Evolutionary conservation across 805 yeast genomes (phyloP).

Genomic region (Ogataea minuta): DNA sequence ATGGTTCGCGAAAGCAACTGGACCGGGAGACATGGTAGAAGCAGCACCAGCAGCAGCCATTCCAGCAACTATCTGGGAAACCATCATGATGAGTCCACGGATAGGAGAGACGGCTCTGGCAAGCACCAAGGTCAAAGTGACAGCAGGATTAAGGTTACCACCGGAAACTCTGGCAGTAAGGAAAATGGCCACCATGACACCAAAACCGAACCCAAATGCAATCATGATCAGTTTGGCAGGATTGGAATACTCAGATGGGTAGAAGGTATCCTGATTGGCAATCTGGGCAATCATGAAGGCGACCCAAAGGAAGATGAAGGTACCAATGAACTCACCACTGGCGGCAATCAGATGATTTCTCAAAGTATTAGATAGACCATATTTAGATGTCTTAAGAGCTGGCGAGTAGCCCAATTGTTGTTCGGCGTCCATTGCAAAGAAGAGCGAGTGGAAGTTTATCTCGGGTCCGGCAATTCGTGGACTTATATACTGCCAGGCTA

Average conservation of each 20-base stretch:
- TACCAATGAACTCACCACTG: constrained; percentile 81
- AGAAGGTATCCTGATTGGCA: constrained; percentile 50
- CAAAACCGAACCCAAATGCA: constrained; percentile 82
- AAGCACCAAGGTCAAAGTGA: constrained; percentile 67
- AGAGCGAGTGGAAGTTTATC: neutral
- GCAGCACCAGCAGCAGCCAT: constrained; percentile 93
- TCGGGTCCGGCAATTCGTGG: neutral
- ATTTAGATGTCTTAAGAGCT: constrained; percentile 34
- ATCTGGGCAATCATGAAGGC: constrained; percentile 82
- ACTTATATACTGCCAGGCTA: constrained; percentile 6
- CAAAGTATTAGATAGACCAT: constrained; percentile 40
- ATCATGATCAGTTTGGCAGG: constrained; percentile 76
- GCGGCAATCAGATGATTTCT: constrained; percentile 68
- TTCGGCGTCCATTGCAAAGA: constrained; percentile 35
- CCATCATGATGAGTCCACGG: constrained; percentile 62
- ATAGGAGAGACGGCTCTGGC: constrained; percentile 72
- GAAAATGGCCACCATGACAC: constrained; percentile 72
- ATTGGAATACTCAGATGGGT: constrained; percentile 35
- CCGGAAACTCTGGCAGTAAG: constrained; percentile 76
- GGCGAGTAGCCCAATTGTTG: constrained; percentile 42
- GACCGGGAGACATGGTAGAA: constrained; percentile 80
- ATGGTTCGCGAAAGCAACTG: constrained; percentile 64
- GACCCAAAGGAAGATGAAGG: constrained; percentile 78
- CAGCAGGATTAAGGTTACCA: constrained; percentile 90
- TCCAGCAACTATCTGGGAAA: constrained; percentile 77